Conservation (phyloP, 768 basidiomycete genomes). For the Favolaschia claudopus region DNA sequence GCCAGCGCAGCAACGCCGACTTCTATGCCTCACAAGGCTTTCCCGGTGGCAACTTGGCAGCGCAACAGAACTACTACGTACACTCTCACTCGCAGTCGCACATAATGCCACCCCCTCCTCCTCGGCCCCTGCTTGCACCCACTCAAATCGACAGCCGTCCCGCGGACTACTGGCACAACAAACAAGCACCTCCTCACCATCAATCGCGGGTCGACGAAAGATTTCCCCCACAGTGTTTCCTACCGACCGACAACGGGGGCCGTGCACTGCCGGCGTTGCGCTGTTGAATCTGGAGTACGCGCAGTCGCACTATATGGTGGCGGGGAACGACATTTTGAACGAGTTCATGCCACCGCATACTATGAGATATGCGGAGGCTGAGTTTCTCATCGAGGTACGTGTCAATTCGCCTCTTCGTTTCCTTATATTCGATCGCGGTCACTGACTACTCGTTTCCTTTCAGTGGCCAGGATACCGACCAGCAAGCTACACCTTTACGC, state of each 20-base stretch:
- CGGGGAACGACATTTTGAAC: background rate
- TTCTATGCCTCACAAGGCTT: too few relatives aligned
- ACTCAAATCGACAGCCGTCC: conserved; percentile 19
- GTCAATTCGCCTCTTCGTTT: too few relatives aligned
- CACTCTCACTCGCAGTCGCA: too few relatives aligned
- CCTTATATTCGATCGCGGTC: background rate
- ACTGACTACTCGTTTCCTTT: background rate
- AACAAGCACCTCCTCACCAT: conserved; percentile 12
- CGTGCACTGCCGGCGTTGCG: conserved; percentile 22
- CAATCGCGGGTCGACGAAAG: background rate
- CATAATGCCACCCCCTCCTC: too few relatives aligned
- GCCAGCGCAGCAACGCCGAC: too few relatives aligned
- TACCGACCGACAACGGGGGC: conserved; percentile 15
- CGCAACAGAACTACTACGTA: too few relatives aligned
- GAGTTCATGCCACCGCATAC: conserved; percentile 1
- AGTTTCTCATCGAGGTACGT: conserved; percentile 10
- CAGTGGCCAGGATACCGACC: conserved; percentile 26
- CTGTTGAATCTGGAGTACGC: conserved; percentile 21
- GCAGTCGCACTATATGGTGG: conserved; percentile 1
- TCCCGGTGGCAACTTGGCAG: too few relatives aligned
- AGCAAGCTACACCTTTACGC: conserved; percentile 12
- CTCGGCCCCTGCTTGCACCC: too few relatives aligned
- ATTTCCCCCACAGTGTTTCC: conserved; percentile 15
- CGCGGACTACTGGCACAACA: conserved; percentile 24
- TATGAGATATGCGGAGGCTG: background rate